Evolutionary conservation across 2,329 filamentous ascomycete genomes (phyloP), one percentile per base, ranked within the genome.

Genomic region (Aspergillus sp.): DNA sequence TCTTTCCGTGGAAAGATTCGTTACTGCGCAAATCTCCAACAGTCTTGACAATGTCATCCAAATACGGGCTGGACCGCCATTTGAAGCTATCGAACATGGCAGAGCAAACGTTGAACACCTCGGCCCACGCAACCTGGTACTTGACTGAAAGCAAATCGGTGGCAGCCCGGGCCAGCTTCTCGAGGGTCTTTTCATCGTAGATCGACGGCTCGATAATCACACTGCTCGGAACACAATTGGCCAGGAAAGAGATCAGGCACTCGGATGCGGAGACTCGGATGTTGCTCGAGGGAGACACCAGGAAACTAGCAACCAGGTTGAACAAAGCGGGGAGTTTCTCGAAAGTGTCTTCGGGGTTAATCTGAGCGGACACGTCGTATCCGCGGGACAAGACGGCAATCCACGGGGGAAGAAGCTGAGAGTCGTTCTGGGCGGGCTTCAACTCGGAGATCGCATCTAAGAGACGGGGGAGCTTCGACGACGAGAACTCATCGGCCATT

Each of bases 241-340:
- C 86, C 60, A 95, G 77, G 63, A 98, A 93, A 1, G 91, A 96
- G 44, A 96, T 86, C 47, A 98, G 71, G 64, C 93, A 96, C 66
- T 98, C 91, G 0, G 93, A 94, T 4, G 93, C 89, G 3, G 93
- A 97, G 29, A 95, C 81, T 47, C 93, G 83, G 57, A 98, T 95
- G 65, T 96, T 96, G 67, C 91, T 85, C 1, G 90, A 91, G 0
- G 88, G 81, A 1, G 90, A 95, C 37, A 88, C 81, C 51, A 98
- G 79, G 62, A 95, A 97, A 29, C 78, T 74, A 6, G 88, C 78
- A 2, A 97, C 79, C 74, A 90, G 79, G 43, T 76, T 76, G 65
- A 97, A 96, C 0, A 97, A 73, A 28, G 86, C 85, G 0, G 93
- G 90, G 3, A 98, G 72, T 57, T 93, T 94, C 61, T 86, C 81